phyloP scores from a whole-genome alignment of 257 asterid genomes.

The Ocimum tenuiflorum region DNA sequence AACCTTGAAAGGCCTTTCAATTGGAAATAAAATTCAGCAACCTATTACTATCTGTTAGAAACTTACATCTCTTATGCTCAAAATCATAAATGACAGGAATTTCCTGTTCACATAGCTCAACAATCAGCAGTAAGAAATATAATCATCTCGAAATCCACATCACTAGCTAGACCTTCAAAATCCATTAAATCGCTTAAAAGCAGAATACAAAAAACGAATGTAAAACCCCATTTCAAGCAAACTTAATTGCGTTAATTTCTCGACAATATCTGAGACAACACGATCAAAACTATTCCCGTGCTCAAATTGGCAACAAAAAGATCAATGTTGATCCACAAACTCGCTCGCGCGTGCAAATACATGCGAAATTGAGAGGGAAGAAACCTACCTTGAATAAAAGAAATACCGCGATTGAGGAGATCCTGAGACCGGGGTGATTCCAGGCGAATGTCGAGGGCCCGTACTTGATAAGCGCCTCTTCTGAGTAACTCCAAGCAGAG shows the following conservation, averaged over 20 bases:
- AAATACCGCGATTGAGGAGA: constrained; percentile 55
- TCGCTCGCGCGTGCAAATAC: not conserved
- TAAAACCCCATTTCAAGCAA: not conserved
- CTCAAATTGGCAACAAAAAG: not conserved
- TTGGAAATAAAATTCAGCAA: not conserved
- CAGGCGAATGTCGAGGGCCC: constrained; percentile 68
- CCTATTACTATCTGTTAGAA: not conserved
- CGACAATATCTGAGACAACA: not conserved
- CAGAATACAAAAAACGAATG: too few relatives aligned
- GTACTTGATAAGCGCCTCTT: constrained; percentile 74
- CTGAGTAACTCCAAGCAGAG: constrained; percentile 80
- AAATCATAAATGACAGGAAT: not conserved
- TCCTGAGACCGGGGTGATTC: constrained; percentile 64
- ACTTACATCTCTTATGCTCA: not conserved
- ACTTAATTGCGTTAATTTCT: not conserved
- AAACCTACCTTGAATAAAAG: constrained; percentile 45
- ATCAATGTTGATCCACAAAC: not conserved
- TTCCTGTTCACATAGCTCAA: not conserved
- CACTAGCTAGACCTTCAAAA: not conserved
- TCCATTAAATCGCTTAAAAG: constrained; percentile 2
- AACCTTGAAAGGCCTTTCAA: not conserved
- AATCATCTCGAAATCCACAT: not conserved
- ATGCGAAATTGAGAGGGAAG: not conserved
- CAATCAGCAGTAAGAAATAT: not conserved
- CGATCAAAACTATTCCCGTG: not conserved